These are phyloP conservation scores for Seiridium unicorne DNA, from an alignment of 2,329 filamentous ascomycete genomes.

Conservation along the genomic window DNA sequence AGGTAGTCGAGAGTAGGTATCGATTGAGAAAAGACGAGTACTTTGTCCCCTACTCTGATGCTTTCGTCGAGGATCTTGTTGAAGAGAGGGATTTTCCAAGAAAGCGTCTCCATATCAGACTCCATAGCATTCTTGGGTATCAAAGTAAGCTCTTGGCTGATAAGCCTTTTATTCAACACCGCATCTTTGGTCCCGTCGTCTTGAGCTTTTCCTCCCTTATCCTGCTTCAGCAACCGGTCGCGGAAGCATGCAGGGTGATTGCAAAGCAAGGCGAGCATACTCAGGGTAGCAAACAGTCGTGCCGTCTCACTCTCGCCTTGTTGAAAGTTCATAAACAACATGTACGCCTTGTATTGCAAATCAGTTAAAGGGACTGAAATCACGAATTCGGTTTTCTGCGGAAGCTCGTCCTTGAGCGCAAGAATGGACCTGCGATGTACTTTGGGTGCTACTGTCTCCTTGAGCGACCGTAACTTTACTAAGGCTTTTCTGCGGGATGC, in stretches of 20 bases:
- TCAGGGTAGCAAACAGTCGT: slow-evolving; percentile 33
- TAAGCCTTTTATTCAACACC: slow-evolving; percentile 25
- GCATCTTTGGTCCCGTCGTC: slow-evolving; percentile 11
- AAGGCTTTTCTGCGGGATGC: slow-evolving; percentile 57
- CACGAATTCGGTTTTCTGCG: slow-evolving; percentile 78
- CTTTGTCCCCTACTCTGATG: slow-evolving; percentile 63
- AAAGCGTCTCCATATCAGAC: slow-evolving; percentile 48
- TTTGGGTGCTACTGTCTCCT: slow-evolving; percentile 71
- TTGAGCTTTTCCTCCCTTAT: slow-evolving; percentile 10
- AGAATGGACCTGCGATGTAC: slow-evolving; percentile 71
- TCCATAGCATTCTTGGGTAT: slow-evolving; percentile 31
- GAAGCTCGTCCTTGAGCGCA: slow-evolving; percentile 64
- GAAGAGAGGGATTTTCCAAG: slow-evolving; percentile 69
- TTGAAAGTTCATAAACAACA: slow-evolving; percentile 34
- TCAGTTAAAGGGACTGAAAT: slow-evolving; percentile 69
- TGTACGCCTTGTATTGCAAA: slow-evolving; percentile 65
- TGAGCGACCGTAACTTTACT: slow-evolving; percentile 69
- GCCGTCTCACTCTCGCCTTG: slow-evolving; percentile 11
- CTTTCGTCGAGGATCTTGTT: slow-evolving; percentile 67
- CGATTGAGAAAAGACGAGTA: slow-evolving; percentile 78
- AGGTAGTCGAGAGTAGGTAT: slow-evolving; percentile 70
- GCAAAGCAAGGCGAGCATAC: slow-evolving; percentile 45
- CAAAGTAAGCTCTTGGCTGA: slow-evolving; percentile 29
- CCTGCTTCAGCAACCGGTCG: slow-evolving; percentile 27
- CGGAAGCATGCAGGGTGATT: slow-evolving; percentile 51